Percentiles rank a stretch among this genome's conserved stretches.
phyloP scores from a whole-genome alignment of 495 filamentous ascomycete genomes.

The Friedmanniomyces simplex region DNA sequence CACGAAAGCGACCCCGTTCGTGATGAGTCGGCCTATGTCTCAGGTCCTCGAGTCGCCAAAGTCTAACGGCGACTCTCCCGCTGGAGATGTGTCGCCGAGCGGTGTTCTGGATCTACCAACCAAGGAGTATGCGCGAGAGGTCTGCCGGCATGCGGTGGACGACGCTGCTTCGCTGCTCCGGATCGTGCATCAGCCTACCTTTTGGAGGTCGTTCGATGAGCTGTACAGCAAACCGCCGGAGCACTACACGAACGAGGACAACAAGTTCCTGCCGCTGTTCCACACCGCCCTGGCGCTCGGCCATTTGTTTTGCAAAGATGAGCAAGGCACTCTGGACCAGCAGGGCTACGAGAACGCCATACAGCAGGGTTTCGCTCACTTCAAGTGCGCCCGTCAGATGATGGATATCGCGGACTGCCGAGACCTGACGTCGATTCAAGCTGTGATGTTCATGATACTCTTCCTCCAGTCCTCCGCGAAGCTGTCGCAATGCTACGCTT shows the following conservation, averaged over 20 bases:
- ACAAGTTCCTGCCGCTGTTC: constrained; percentile 69
- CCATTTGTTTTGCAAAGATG: constrained; percentile 62
- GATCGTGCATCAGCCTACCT: constrained; percentile 80
- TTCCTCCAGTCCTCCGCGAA: constrained; percentile 88
- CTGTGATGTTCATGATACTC: constrained; percentile 82
- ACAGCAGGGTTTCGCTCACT: constrained; percentile 84
- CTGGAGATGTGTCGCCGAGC: constrained; percentile 32
- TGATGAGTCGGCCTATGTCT: constrained; percentile 33
- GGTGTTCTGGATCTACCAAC: constrained; percentile 45
- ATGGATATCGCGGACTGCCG: constrained; percentile 87
- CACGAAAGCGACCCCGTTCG: constrained; percentile 28
- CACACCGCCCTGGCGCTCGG: constrained; percentile 80
- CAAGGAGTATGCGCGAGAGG: constrained; percentile 50
- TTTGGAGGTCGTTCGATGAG: constrained; percentile 64
- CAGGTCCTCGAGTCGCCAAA: constrained; percentile 63
- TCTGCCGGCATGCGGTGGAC: constrained; percentile 70
- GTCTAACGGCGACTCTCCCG: constrained; percentile 51
- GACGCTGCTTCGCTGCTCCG: constrained; percentile 76
- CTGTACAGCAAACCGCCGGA: constrained; percentile 66
- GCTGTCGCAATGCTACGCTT: constrained; percentile 85
- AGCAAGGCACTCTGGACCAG: constrained; percentile 36
- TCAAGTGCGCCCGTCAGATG: constrained; percentile 65
- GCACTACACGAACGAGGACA: constrained; percentile 61
- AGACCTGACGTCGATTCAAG: constrained; percentile 75
- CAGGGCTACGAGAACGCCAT: constrained; percentile 61